A percentile compares a stretch with the other conserved stretches of the same genome.
Evolutionary conservation across 1,139 yeast genomes (phyloP).

Genomic region (Suhomyces panamericanus): DNA sequence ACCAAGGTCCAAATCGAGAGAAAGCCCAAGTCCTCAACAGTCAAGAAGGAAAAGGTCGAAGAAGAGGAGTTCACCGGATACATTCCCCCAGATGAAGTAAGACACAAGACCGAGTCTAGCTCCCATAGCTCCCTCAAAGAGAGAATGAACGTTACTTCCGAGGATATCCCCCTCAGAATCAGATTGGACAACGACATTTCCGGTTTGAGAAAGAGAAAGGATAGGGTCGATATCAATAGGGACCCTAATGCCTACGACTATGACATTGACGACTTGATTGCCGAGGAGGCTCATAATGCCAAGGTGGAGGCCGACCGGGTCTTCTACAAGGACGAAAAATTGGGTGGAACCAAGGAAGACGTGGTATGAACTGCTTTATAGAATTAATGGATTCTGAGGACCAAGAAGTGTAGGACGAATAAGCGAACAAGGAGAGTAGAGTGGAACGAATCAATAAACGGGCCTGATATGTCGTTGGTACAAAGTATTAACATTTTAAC

Average conservation of each 20-base stretch:
- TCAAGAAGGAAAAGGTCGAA: conserved; percentile 4
- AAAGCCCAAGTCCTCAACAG: conserved; percentile 12
- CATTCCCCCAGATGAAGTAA: conserved; percentile 44
- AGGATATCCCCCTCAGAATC: conserved; percentile 40
- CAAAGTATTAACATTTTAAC: too few species aligned
- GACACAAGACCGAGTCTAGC: conserved; percentile 15
- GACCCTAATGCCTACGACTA: conserved; percentile 46
- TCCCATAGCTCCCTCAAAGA: conserved; percentile 26
- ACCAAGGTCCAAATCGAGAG: conserved; percentile 31
- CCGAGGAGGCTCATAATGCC: conserved; percentile 23
- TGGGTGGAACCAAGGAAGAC: conserved; percentile 35
- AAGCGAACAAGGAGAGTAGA: too few species aligned
- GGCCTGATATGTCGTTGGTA: too few species aligned
- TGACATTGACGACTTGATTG: conserved; percentile 53
- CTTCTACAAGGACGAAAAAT: conserved; percentile 26
- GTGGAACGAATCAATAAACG: too few species aligned
- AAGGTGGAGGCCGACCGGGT: conserved; percentile 23
- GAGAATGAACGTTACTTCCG: conserved; percentile 35
- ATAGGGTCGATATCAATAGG: conserved; percentile 19
- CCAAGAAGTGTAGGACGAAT: neutral
- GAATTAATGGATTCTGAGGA: neutral
- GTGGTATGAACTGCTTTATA: conserved; percentile 23
- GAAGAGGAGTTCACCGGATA: conserved; percentile 28
- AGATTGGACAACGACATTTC: conserved; percentile 19
- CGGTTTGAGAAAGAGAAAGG: conserved; percentile 17